phyloP scores from a whole-genome alignment of 73 alveolate genomes.

The Stentor coeruleus region DNA sequence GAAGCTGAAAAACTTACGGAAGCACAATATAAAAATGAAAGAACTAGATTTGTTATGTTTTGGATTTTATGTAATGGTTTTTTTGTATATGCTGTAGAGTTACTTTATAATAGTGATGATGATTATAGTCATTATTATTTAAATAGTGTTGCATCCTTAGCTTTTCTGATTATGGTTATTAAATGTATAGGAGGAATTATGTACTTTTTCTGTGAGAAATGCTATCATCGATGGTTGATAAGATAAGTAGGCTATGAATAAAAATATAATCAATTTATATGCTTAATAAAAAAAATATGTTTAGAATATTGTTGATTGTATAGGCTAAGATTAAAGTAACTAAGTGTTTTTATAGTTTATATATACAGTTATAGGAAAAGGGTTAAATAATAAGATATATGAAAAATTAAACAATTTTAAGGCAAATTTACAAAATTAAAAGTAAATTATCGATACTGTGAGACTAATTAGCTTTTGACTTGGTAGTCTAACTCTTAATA shows the following conservation, averaged over 20 bases:
- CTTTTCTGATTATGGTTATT: background rate
- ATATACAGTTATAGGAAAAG: too few relatives aligned
- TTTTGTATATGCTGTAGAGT: background rate
- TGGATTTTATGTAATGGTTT: background rate
- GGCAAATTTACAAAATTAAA: too few relatives aligned
- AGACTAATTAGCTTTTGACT: too few relatives aligned
- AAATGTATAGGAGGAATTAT: background rate
- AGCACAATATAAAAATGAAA: background rate
- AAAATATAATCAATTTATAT: too few relatives aligned
- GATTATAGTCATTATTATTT: background rate
- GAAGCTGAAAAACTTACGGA: background rate
- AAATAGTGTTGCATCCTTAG: background rate
- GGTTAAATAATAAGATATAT: background rate
- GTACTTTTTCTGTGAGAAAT: background rate
- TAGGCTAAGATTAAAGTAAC: too few relatives aligned
- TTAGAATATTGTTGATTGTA: too few relatives aligned
- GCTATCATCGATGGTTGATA: background rate
- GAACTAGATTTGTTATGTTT: background rate
- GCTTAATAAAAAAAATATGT: too few relatives aligned
- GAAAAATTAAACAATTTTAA: too few relatives aligned
- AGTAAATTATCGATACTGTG: too few relatives aligned
- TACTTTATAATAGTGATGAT: background rate
- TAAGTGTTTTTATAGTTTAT: too few relatives aligned
- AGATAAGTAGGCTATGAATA: too few relatives aligned
- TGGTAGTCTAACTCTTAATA: too few relatives aligned